Evolutionary conservation across 2,329 filamentous ascomycete species (phyloP), one percentile per base, ranked within the genome.

Genomic region (Pestalotiopsis sp.): DNA sequence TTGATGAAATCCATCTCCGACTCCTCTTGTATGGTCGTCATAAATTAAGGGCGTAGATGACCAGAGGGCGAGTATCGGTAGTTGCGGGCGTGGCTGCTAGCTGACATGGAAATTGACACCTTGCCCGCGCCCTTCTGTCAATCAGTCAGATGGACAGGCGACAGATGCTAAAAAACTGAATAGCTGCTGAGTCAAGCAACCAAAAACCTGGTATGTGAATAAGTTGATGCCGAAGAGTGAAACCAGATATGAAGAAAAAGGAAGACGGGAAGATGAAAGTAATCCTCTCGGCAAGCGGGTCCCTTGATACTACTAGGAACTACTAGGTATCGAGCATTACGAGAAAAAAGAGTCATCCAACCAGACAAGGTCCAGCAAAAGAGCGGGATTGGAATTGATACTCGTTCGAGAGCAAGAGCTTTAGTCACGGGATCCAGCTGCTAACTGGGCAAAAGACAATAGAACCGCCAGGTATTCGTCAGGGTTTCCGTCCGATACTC

Each of bases 1-100:
- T 90, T 83, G 77, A 92, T 86, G 76, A 91, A 89, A 60, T 79
- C 76, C 77, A 78, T 78, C 70, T 90, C 86, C 67, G 91, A 89
- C 82, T 87, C 81, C 66, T 89, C 85, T 68, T 88, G 83, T 71
- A 87, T 81, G 63, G 80, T 80, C n/a, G 80, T 79, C 69, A 78
- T 80, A 9, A 36, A 36, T 60, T 70, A 70, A 74, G 67, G 45
- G 66, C 63, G 62, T 62, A 66, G 17, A 56, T 67, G 57, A 67
- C 68, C 68, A 58, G 59, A 68, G 61, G 60, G 25, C 23, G 61
- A 12, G 57, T 66, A 64, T 41, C 52, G 58, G 67, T 14, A 12
- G 27, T 27, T 23, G 23, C 25, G 25, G 4, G 9, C 38, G 23
- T 27, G 27, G 40, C 57, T 49, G 27, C n/a, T 59, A 20, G 38